Evolutionary conservation across 805 yeast species (phyloP).

Genomic region (Metschnikowia gruessii): DNA sequence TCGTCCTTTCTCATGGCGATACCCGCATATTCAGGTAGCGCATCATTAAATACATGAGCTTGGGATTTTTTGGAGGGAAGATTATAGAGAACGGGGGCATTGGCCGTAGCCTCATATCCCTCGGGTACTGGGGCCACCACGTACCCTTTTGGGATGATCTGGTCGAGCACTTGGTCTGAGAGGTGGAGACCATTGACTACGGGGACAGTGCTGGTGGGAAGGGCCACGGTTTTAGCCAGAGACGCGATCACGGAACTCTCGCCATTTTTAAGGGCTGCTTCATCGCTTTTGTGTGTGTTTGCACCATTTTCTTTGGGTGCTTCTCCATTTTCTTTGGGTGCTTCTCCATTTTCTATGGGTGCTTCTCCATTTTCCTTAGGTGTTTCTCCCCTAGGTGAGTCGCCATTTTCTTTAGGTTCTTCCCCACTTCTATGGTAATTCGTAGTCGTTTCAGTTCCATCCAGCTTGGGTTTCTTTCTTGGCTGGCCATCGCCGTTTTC

Average conservation of each 20-base stretch:
- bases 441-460: not conserved
- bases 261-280: not conserved
- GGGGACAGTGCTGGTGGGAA: not conserved
- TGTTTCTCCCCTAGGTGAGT: not conserved
- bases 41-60: constrained; percentile 23
- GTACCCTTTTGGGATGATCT: constrained; percentile 54
- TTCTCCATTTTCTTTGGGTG: not conserved
- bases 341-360: no score
- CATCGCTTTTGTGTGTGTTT: not conserved
- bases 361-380: not conserved
- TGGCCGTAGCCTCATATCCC: constrained; percentile 26
- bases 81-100: constrained; percentile 39
- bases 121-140: constrained; percentile 43
- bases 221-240: not conserved
- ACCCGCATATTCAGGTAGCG: constrained; percentile 18
- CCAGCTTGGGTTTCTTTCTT: constrained; percentile 1
- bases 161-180: constrained; percentile 46
- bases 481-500: not conserved
- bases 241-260: not conserved
- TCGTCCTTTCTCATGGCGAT: constrained; percentile 56
- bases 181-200: constrained; percentile 18
- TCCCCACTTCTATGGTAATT: not conserved
- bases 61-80: constrained; percentile 46
- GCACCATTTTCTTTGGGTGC: not conserved
- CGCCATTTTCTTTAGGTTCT: not conserved